Base-by-base conservation (phyloP, 1,139 yeast species). In the Candida tunisiensis region DNA sequence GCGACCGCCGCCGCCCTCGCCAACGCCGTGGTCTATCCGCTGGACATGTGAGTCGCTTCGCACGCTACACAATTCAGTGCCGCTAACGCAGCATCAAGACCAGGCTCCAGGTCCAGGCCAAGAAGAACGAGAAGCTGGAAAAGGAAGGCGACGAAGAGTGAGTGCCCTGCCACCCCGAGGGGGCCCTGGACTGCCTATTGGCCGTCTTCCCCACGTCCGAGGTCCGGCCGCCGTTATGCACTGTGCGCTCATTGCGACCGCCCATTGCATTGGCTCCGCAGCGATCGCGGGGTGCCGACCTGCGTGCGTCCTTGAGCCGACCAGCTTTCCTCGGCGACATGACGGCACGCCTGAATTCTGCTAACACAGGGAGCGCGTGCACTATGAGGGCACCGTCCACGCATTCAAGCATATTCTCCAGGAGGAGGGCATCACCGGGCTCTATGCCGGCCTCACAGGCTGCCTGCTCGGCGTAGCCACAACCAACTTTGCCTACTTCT, bases 1-100 rank as follows among this genome's bases (percentile, higher is more conserved):
- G 83, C 93, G 1, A 62, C 74, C 31, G 92, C 93, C 6, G 80
- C 93, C 3, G 77, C 74, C 24, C 51, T 78, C 31, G 93, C 93
- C 24, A 80, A 77, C 49, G 60, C 82, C n/a, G 58, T 72, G 6
- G 79, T 88, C 2, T 95, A 88, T 49, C 98, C 98, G 1, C 55
- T 88, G 18, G 98, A 88, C 45, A 61, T 85, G 38, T 46, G 29
- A 23, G 50, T 31, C 10, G 9, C 7, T n/a, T 10, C 21, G 21
- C 23, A 10, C 8, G 12, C 14, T 21, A 19, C 4, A 13, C 4
- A 8, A 9, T 4, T 2, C 5, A 20, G 6, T 19, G 4, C 11
- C 18, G 14, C 19, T 13, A 13, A 17, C 13, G 18, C 31, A 41
- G 45, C 22, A 60, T 83, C 36, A 88, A 88, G 51, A 63, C 88